A percentile compares a stretch with the other conserved stretches of the same genome.
Evolutionary conservation across 2,329 filamentous ascomycete genomes (phyloP).

Genomic region (Cordyceps javanica): DNA sequence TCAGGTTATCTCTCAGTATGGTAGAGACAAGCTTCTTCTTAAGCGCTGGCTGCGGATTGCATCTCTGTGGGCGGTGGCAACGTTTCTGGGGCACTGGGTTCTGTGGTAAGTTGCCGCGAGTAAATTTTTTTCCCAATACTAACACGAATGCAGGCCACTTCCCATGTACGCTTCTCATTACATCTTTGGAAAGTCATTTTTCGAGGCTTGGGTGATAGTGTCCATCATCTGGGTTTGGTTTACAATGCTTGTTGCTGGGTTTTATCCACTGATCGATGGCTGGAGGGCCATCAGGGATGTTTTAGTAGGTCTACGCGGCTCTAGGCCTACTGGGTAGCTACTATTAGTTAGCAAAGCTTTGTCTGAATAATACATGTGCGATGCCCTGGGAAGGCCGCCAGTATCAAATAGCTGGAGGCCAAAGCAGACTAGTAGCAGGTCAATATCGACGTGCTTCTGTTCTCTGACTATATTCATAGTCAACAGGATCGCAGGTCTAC

Average conservation of each 20-base stretch:
- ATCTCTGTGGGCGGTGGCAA: constrained; percentile 40
- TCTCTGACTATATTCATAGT: no score
- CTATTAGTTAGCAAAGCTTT: not conserved
- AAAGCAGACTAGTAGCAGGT: no score
- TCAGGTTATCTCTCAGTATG: constrained; percentile 21
- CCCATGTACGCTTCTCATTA: constrained; percentile 49
- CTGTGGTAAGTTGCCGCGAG: constrained; percentile 33
- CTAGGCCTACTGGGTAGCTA: not conserved
- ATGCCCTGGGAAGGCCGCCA: no score
- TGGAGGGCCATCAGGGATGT: constrained; percentile 25
- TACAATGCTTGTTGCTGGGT: constrained; percentile 41
- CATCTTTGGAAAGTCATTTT: constrained; percentile 42
- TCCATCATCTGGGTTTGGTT: constrained; percentile 48
- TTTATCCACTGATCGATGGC: constrained; percentile 45
- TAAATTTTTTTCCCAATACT: not conserved
- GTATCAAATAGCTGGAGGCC: no score
- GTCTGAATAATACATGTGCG: not conserved
- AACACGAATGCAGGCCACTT: constrained; percentile 29
- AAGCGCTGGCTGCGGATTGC: constrained; percentile 42
- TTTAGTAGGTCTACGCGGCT: not conserved
- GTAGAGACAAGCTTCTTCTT: constrained; percentile 28
- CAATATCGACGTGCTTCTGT: no score
- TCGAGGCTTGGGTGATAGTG: constrained; percentile 43
- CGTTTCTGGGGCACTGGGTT: constrained; percentile 47
- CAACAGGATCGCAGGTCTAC: no score